These are phyloP conservation scores for Xerocomus spinulosus DNA, from an alignment of 768 basidiomycete genomes.

Conservation along the genomic window DNA sequence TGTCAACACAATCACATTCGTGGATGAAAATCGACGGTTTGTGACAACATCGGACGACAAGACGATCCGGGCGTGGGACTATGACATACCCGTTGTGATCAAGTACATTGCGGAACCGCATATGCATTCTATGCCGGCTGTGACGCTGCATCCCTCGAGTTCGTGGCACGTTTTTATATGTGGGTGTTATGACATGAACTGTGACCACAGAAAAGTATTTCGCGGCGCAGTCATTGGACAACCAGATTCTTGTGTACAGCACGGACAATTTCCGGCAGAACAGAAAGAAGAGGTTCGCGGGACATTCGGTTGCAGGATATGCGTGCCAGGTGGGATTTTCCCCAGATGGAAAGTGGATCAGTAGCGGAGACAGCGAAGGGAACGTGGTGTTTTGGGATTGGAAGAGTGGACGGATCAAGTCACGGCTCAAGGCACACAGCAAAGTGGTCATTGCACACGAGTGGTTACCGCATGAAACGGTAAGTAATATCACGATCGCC, in stretches of 20 bases:
- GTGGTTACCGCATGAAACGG: constrained; percentile 97
- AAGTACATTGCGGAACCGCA: constrained; percentile 99
- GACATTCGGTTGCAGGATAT: constrained; percentile 95
- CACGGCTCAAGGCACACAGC: constrained; percentile 79
- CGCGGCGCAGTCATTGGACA: constrained; percentile 95
- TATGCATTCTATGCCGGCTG: constrained; percentile 99
- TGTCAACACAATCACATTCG: constrained; percentile 98
- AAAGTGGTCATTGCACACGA: constrained; percentile 98
- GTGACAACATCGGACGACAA: constrained; percentile 99
- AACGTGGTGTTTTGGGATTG: constrained; percentile 99
- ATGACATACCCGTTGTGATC: constrained; percentile 98
- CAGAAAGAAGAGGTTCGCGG: constrained; percentile 96
- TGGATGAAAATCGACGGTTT: constrained; percentile 96
- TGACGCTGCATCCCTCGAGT: constrained; percentile 94
- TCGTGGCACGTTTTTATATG: constrained; percentile 32
- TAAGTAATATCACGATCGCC: constrained; percentile 39
- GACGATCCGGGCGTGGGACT: constrained; percentile 98
- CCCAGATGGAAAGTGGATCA: constrained; percentile 97
- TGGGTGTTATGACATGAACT: constrained; percentile 13
- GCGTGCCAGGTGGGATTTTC: constrained; percentile 97
- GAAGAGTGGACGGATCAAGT: constrained; percentile 97
- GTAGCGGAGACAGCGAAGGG: constrained; percentile 91
- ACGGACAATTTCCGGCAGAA: constrained; percentile 99
- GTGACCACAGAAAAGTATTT: constrained; percentile 78
- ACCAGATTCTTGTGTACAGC: constrained; percentile 96